phyloP scores from a whole-genome alignment of 139 green algal genomes.

The Chlorella vulgaris region DNA sequence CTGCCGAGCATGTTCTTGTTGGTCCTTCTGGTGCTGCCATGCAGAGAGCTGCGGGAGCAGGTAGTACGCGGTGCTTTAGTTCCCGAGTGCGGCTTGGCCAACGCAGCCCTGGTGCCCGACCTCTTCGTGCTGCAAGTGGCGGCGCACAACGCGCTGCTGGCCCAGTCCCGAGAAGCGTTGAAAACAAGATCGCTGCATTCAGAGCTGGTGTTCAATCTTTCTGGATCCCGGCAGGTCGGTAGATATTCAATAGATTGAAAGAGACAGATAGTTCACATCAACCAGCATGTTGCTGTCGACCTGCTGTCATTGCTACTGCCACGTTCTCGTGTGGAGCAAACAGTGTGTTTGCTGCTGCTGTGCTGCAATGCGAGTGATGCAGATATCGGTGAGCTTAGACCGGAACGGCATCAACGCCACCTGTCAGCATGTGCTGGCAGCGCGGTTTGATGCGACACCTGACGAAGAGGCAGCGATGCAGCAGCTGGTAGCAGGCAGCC shows the following conservation, averaged over 20 bases:
- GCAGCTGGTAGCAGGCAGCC: constrained; percentile 13
- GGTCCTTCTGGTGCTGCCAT: neutral
- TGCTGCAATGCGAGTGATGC: neutral
- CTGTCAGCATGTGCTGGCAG: constrained; percentile 52
- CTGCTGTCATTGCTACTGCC: neutral
- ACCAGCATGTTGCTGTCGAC: no score
- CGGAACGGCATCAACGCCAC: constrained; percentile 60
- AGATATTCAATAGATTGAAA: no score
- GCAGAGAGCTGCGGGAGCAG: constrained; percentile 48
- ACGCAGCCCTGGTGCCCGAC: constrained; percentile 51
- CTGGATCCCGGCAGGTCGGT: constrained; percentile 63
- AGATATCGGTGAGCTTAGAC: constrained; percentile 65
- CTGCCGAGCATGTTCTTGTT: neutral
- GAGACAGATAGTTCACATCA: no score
- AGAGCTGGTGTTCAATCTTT: constrained; percentile 67
- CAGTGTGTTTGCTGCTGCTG: neutral
- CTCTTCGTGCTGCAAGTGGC: constrained; percentile 53
- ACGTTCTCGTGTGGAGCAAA: no score
- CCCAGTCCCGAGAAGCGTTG: constrained; percentile 32
- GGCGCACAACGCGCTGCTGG: constrained; percentile 46
- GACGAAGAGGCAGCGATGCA: constrained; percentile 46
- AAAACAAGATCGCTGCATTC: constrained; percentile 55
- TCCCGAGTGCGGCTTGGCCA: constrained; percentile 48
- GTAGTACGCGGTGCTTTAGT: constrained; percentile 34
- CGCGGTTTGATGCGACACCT: constrained; percentile 58